Percentiles rank a stretch among this genome's conserved stretches.
Conservation (phyloP, 2,329 filamentous ascomycete genomes). For the Neofusicoccum umdonicola region DNA sequence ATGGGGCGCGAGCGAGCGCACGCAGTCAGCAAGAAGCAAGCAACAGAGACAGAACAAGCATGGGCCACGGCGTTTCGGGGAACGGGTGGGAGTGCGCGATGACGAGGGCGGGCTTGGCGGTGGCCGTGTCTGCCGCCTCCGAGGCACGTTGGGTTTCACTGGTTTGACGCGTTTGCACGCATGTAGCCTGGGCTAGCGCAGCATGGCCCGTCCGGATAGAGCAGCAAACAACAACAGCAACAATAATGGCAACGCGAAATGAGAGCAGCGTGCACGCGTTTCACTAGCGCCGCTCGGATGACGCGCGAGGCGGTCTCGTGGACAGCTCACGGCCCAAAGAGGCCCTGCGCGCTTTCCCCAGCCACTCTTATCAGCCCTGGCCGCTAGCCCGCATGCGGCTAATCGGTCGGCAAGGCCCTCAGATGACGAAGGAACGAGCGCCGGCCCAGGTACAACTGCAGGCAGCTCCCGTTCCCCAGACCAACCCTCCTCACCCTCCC, state of each 20-base stretch:
- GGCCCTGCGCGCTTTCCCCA: slow-evolving; percentile 1
- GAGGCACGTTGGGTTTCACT: neutral
- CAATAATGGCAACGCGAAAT: neutral
- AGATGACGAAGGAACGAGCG: slow-evolving; percentile 16
- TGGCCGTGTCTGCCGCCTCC: neutral
- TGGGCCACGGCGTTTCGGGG: neutral
- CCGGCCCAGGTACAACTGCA: slow-evolving; percentile 13
- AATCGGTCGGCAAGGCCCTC: slow-evolving; percentile 6
- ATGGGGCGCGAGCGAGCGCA: too few relatives aligned
- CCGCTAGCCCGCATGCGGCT: neutral
- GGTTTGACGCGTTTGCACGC: neutral
- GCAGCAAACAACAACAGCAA: neutral
- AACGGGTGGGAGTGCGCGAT: neutral
- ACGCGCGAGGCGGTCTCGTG: slow-evolving; percentile 12
- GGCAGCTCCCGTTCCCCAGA: slow-evolving; percentile 9
- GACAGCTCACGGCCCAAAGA: slow-evolving; percentile 1
- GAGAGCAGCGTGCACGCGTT: neutral
- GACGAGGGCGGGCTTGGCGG: neutral
- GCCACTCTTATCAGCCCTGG: slow-evolving; percentile 4
- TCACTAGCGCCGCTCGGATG: neutral
- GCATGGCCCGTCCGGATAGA: too few relatives aligned
- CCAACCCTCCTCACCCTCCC: neutral
- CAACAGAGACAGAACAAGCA: too few relatives aligned
- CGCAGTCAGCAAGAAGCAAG: too few relatives aligned
- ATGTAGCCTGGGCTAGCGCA: too few relatives aligned